phyloP scores from a whole-genome alignment of 192 early-diverging fungal genomes.

The Coemansia sp. region DNA sequence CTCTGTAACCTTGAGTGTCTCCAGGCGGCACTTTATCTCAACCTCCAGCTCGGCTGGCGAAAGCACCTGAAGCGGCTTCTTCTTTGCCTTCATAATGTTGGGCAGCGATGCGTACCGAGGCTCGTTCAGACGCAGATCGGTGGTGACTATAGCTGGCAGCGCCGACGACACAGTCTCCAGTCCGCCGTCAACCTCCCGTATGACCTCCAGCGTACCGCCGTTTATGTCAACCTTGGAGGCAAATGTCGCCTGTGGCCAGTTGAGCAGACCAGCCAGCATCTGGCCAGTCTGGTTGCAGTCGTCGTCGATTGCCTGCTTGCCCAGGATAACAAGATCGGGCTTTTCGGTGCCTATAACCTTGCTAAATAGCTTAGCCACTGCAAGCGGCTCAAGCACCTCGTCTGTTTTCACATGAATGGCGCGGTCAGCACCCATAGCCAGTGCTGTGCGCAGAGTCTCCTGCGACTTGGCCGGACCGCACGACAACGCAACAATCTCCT shows the following conservation, averaged over 20 bases:
- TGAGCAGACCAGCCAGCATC: slow-evolving; percentile 94
- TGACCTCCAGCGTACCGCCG: slow-evolving; percentile 69
- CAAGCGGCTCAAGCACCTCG: slow-evolving; percentile 78
- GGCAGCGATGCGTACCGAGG: slow-evolving; percentile 92
- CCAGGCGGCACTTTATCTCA: slow-evolving; percentile 77
- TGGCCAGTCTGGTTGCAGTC: slow-evolving; percentile 96
- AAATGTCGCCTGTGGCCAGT: slow-evolving; percentile 96
- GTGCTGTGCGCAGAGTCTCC: slow-evolving; percentile 90
- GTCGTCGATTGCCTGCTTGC: slow-evolving; percentile 99
- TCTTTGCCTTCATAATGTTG: slow-evolving; percentile 99
- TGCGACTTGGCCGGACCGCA: slow-evolving; percentile 85
- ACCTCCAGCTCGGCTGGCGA: slow-evolving; percentile 78
- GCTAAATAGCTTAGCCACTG: slow-evolving; percentile 91
- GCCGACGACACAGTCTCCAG: slow-evolving; percentile 81
- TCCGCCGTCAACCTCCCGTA: slow-evolving; percentile 97
- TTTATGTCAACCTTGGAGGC: slow-evolving; percentile 90
- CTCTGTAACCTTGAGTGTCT: slow-evolving; percentile 87
- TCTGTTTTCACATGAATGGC: slow-evolving; percentile 89
- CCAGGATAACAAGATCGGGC: slow-evolving; percentile 90
- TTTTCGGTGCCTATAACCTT: slow-evolving; percentile 86
- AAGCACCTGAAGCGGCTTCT: slow-evolving; percentile 86
- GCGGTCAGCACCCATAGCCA: slow-evolving; percentile 97
- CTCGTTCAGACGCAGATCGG: slow-evolving; percentile 93
- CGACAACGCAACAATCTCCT: slow-evolving; percentile 84
- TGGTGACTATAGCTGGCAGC: slow-evolving; percentile 91